Base-by-base conservation (phyloP, 768 basidiomycete genomes). In the Hypsizygus marmoreus region DNA sequence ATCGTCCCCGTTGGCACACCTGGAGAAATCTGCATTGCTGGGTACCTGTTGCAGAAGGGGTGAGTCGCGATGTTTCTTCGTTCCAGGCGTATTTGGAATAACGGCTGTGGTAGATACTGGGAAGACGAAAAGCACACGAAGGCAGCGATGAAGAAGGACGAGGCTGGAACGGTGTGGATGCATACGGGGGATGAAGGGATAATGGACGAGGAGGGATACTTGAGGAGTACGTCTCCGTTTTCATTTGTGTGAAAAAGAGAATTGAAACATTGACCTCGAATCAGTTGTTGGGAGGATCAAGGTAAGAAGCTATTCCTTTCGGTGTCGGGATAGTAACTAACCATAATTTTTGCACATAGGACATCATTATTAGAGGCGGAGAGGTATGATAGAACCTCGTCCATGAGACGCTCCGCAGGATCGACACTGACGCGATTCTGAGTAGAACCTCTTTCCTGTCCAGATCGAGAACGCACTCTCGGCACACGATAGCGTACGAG, bases 351-450 rank as follows among this genome's bases (percentile, higher is more conserved):
- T 22, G 8, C 25, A 23, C 19, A 6, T 43, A 86, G 81, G 90
- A 92, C 61, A 80, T 91, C 41, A 90, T 92, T 54, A 91, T 92
- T 51, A 84, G 90, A 14, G 90, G 88, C 13, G 90, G 90, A 51
- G 90, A 92, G 75, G 86, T 85, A 49, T 9, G 67, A 35, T 22
- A 19, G 16, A 7, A 4, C 24, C 34, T 46, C 24, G 29, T 39
- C 26, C 13, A 29, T 39, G 34, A 23, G n/a, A n/a, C n/a, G n/a
- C 9, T 7, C 23, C 38, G 13, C 28, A 4, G 16, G 6, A 26
- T 19, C 16, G 10, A n/a, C 51, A 89, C n/a, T 23, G 11, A 38
- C 17, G 13, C 8, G 33, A 12, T 7, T 3, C 13, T 10, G 22
- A 12, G 24, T 4, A 16, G 81, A 89, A 95, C 64, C 68, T 94